Evolutionary conservation across 305 asterid genomes (phyloP).

Genomic region (Fraxinus velutina): DNA sequence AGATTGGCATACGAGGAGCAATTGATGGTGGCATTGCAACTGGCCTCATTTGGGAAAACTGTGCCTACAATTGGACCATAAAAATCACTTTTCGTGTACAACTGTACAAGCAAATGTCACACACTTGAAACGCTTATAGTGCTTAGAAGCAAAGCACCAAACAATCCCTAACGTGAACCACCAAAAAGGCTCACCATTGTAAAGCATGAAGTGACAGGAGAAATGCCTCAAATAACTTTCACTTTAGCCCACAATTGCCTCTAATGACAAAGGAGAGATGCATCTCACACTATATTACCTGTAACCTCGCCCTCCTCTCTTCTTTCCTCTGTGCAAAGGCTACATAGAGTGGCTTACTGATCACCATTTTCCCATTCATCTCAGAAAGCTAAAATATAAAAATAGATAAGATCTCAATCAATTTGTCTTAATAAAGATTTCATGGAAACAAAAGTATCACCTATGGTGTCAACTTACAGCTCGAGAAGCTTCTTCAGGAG

Average conservation of each 20-base stretch:
- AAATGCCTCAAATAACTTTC: not conserved
- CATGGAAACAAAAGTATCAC: not conserved
- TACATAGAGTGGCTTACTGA: slow-evolving; percentile 43
- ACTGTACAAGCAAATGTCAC: not conserved
- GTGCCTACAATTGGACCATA: slow-evolving; percentile 33
- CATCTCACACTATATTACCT: slow-evolving; percentile 22
- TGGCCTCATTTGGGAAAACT: slow-evolving; percentile 51
- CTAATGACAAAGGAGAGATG: not conserved
- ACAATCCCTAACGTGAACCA: not conserved
- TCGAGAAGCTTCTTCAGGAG: slow-evolving; percentile 39
- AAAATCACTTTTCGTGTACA: not conserved
- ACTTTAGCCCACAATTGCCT: not conserved
- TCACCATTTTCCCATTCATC: slow-evolving; percentile 38
- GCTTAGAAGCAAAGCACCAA: not conserved
- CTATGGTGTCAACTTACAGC: slow-evolving; percentile 29
- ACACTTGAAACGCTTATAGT: not conserved
- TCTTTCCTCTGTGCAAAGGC: slow-evolving; percentile 46
- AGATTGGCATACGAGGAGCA: slow-evolving; percentile 50
- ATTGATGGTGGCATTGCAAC: slow-evolving; percentile 42
- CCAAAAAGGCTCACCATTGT: not conserved
- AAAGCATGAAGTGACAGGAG: not conserved
- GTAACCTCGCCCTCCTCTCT: slow-evolving; percentile 42
- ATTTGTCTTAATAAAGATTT: not conserved
- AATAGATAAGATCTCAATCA: not conserved
- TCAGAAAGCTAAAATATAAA: slow-evolving; percentile 27